These are phyloP conservation scores for Oryza meridionalis DNA, from an alignment of 176 grass and related monocot species.

Conservation along the genomic window DNA sequence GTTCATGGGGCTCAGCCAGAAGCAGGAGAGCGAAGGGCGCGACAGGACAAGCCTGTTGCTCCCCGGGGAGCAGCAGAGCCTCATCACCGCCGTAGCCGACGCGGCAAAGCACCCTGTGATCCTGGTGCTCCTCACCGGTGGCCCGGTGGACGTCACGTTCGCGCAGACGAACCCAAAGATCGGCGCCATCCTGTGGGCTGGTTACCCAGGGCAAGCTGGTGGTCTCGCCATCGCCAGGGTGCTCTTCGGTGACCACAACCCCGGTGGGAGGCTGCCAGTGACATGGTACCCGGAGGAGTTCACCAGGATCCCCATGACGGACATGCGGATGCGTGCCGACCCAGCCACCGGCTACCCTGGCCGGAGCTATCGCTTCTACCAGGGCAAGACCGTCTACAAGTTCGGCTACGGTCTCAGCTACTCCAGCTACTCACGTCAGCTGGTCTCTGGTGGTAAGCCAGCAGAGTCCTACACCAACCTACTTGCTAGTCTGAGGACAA, in stretches of 20 bases:
- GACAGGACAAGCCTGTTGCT: slow-evolving; percentile 69
- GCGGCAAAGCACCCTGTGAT: slow-evolving; percentile 61
- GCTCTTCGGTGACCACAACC: slow-evolving; percentile 79
- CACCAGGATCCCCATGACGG: slow-evolving; percentile 67
- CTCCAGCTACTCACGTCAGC: slow-evolving; percentile 56
- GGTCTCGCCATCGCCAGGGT: slow-evolving; percentile 66
- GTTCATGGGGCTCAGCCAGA: slow-evolving; percentile 68
- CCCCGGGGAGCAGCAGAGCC: slow-evolving; percentile 61
- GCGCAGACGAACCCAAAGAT: slow-evolving; percentile 57
- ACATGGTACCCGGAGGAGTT: slow-evolving; percentile 84
- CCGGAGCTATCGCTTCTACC: slow-evolving; percentile 83
- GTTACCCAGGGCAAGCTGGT: slow-evolving; percentile 74
- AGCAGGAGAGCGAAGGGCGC: slow-evolving; percentile 63
- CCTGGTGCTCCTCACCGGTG: slow-evolving; percentile 79
- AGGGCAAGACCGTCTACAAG: slow-evolving; percentile 59
- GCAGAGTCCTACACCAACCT: too few species aligned
- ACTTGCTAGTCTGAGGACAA: too few species aligned
- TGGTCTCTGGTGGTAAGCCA: not conserved
- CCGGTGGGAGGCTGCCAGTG: slow-evolving; percentile 70
- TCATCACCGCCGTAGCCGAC: slow-evolving; percentile 58
- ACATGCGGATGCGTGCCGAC: slow-evolving; percentile 81
- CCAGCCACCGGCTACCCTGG: slow-evolving; percentile 57
- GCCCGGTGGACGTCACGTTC: slow-evolving; percentile 70
- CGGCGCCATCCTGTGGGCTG: slow-evolving; percentile 69
- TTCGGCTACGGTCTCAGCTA: slow-evolving; percentile 88